A percentile compares a stretch with the other conserved stretches of the same genome.
These are phyloP conservation scores for Rhynchospora breviuscula DNA, from an alignment of 176 grass and related monocot species.

Conservation along the genomic window DNA sequence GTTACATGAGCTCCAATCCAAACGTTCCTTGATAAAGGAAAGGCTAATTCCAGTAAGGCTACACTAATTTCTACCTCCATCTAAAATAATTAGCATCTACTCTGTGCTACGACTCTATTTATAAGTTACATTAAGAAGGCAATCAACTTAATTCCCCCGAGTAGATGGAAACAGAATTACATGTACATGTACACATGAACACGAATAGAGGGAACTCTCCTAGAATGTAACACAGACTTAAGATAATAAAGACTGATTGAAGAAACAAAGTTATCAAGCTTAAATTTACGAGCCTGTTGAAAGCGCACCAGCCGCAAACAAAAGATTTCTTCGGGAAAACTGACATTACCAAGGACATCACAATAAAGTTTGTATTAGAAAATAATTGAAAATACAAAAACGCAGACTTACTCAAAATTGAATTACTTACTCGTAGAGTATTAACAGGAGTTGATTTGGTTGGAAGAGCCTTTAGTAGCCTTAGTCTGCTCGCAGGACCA, in stretches of 20 bases:
- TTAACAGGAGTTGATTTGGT: conserved; percentile 94
- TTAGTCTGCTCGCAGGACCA: conserved; percentile 48
- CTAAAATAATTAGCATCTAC: background rate
- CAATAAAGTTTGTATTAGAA: background rate
- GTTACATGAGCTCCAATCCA: no score
- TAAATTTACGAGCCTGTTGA: conserved; percentile 31
- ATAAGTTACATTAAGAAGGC: background rate
- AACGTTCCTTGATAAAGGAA: no score
- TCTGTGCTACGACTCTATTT: background rate
- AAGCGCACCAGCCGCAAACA: conserved; percentile 77
- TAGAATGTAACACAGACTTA: background rate
- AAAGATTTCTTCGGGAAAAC: conserved; percentile 94
- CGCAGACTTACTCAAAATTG: background rate
- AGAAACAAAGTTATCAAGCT: background rate
- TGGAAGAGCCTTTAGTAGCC: conserved; percentile 71
- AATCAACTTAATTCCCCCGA: background rate
- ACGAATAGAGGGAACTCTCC: background rate
- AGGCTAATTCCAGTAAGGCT: background rate
- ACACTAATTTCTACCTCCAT: background rate
- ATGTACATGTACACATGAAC: background rate
- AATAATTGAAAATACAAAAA: conserved; percentile 2
- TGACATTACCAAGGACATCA: conserved; percentile 24
- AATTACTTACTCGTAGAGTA: conserved; percentile 56
- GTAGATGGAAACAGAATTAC: background rate
- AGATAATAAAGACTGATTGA: background rate